These are phyloP conservation scores for Globomyces pollinis-pini DNA, from an alignment of 192 early-diverging fungal species.

Conservation along the genomic window DNA sequence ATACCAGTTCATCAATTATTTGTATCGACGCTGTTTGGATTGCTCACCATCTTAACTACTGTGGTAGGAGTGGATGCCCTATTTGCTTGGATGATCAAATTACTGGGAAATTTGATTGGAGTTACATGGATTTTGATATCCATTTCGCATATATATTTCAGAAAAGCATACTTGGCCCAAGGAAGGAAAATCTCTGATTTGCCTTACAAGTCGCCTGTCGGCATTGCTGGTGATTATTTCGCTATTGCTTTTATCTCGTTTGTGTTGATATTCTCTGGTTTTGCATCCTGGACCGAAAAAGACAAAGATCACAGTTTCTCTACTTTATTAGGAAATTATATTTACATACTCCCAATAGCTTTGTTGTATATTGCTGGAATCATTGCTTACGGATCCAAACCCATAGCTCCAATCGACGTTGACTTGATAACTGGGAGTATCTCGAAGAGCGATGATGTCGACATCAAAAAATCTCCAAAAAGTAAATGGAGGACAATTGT, in stretches of 20 bases:
- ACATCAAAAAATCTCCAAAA: neutral
- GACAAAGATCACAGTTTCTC: neutral
- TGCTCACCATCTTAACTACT: conserved; percentile 45
- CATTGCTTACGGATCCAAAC: neutral
- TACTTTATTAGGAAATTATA: neutral
- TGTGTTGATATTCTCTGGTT: conserved; percentile 12
- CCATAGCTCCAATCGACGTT: neutral
- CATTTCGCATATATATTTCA: conserved; percentile 31
- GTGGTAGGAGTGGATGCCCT: conserved; percentile 22
- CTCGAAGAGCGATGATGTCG: neutral
- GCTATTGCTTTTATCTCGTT: conserved; percentile 7
- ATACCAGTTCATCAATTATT: conserved; percentile 54
- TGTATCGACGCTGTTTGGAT: conserved; percentile 46
- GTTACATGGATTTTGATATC: conserved; percentile 31
- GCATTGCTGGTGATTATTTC: conserved; percentile 16
- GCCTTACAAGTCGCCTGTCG: conserved; percentile 22
- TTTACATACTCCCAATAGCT: no score
- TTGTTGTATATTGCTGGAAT: neutral
- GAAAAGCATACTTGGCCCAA: conserved; percentile 24
- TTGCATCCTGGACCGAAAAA: no score
- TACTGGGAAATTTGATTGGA: conserved; percentile 26
- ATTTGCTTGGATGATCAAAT: conserved; percentile 43
- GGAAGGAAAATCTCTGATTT: conserved; percentile 22
- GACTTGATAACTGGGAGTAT: neutral
- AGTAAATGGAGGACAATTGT: neutral